Evolutionary conservation across 2,329 filamentous ascomycete genomes (phyloP).

Genomic region (Aspergillus sp.): DNA sequence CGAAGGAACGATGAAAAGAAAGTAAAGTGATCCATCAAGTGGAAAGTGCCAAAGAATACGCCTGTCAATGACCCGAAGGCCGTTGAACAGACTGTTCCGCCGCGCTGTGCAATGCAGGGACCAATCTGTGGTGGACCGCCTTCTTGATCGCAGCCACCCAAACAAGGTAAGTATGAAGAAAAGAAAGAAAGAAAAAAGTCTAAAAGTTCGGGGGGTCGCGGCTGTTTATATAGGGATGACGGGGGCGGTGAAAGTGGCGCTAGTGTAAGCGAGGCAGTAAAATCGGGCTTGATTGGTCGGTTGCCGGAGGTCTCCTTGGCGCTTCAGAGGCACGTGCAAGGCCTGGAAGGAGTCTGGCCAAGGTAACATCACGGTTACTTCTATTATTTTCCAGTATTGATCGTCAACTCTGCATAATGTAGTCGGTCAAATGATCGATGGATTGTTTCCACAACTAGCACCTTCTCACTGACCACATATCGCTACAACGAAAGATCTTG

Average conservation of each 20-base stretch:
- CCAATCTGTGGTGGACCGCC: slow-evolving; percentile 46
- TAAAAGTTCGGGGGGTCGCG: not conserved
- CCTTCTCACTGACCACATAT: no score
- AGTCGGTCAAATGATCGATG: not conserved
- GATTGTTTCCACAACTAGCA: no score
- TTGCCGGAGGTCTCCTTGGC: not conserved
- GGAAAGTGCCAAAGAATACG: slow-evolving; percentile 41
- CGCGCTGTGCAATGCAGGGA: slow-evolving; percentile 61
- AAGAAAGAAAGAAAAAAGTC: slow-evolving; percentile 36
- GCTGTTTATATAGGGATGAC: not conserved
- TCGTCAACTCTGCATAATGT: not conserved
- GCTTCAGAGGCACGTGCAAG: no score
- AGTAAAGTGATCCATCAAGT: slow-evolving; percentile 19
- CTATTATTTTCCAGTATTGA: not conserved
- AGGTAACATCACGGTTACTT: no score
- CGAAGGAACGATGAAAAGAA: slow-evolving; percentile 36
- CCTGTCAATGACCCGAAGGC: slow-evolving; percentile 40
- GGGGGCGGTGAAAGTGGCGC: not conserved
- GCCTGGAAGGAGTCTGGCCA: no score
- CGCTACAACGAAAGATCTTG: no score
- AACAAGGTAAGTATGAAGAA: slow-evolving; percentile 55
- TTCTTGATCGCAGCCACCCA: slow-evolving; percentile 49
- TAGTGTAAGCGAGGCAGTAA: not conserved
- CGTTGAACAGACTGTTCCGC: slow-evolving; percentile 37
- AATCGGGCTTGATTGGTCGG: not conserved